Base-by-base conservation (phyloP, 306 rosid genomes). In the Prunus dulcis region DNA sequence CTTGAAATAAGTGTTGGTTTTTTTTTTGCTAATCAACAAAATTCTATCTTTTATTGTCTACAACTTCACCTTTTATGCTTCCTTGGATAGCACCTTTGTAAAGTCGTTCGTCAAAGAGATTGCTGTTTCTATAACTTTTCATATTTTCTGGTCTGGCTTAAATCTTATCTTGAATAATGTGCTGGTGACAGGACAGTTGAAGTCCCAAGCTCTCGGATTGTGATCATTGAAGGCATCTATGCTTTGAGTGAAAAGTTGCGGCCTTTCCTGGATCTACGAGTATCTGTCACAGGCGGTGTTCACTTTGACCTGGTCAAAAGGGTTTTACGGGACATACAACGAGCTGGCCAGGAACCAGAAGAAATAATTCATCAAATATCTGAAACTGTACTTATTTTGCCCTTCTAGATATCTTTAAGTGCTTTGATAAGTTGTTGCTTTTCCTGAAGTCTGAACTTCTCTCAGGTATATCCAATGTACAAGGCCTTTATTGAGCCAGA, bases 311-410 rank as follows among this genome's bases (percentile, higher is more conserved):
- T 96, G 67, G 98, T 96, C 67, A 96, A 96, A 82, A 82, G 99
- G 83, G 99, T 96, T 68, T 86, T 96, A 69, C 92, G 99, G 67
- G 99, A 96, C 81, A 89, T 96, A 73, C 98, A 96, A 76, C 93
- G 99, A 58, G 99, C 99, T 78, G 93, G 97, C 74, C 99, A 92
- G 85, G 93, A 92, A 81, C 99, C 99, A 41, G 96, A 96, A 92
- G 99, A 96, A 88, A 96, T 96, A 64, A 96, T 96, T 80, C 93
- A 92, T 84, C 99, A 96, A 89, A 96, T 96, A 87, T 96, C 99
- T 60, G 99, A 92, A 85, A 96, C 98, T 80, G 99, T 96, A 81
- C 22, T 57, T 72, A 73, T 75, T 71, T 78, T 57, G 32, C 77
- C 46, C 65, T 79, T 78, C 55, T 66, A 68, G 23, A 76, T 67